Evolutionary conservation across 805 yeast species (phyloP).

Genomic region (Pichia membranifaciens): DNA sequence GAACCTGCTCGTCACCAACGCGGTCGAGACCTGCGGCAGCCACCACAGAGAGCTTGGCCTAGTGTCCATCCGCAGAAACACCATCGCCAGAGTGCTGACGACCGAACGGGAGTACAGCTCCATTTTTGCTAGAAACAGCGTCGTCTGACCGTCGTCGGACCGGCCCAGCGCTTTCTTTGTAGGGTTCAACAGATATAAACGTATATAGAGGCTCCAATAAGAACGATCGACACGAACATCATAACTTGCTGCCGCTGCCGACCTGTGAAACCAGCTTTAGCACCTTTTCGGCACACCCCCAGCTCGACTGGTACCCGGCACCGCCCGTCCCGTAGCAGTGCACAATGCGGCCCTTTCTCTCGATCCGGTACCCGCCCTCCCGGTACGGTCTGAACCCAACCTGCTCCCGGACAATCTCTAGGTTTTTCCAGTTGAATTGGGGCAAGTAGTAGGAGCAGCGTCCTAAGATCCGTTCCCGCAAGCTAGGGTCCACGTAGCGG

Average conservation of each 20-base stretch:
- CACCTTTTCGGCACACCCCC: conserved; percentile 57
- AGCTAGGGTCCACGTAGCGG: conserved; percentile 33
- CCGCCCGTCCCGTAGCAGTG: conserved; percentile 45
- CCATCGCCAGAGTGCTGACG: conserved; percentile 31
- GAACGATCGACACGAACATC: too few relatives aligned
- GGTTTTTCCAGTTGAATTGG: conserved; percentile 30
- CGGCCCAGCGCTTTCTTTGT: background rate
- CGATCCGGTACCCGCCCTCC: conserved; percentile 52
- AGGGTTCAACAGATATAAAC: too few relatives aligned
- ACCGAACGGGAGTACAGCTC: conserved; percentile 20
- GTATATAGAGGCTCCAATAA: too few relatives aligned
- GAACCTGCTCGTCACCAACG: conserved; percentile 37
- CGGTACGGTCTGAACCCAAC: conserved; percentile 69
- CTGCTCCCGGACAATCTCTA: conserved; percentile 45
- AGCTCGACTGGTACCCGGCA: conserved; percentile 44
- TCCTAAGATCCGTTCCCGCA: conserved; percentile 42
- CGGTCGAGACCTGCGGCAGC: conserved; percentile 25
- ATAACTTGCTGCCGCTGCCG: background rate
- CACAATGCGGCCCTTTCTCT: conserved; percentile 43
- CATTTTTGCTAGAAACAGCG: background rate
- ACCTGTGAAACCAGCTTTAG: conserved; percentile 2
- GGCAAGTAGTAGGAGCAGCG: conserved; percentile 40
- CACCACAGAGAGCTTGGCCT: conserved; percentile 40
- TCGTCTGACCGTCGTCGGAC: background rate
- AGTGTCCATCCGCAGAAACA: conserved; percentile 45